Percentiles rank a stretch among this genome's conserved stretches.
Conservation (phyloP, 1,139 yeast species). For the Yamadazyma membranifaciens region DNA sequence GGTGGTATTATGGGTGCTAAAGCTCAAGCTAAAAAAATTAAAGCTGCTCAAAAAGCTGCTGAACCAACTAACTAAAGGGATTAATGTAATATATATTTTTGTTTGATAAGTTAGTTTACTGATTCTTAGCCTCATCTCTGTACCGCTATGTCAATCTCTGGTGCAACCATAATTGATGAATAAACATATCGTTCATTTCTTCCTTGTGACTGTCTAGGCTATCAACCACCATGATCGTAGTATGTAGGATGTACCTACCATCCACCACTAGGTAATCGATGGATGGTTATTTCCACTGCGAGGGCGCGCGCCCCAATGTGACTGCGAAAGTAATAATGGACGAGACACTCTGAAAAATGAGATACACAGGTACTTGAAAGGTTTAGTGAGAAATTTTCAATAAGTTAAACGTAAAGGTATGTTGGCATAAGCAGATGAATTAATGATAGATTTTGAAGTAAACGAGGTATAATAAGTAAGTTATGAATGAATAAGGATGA, state of each 20-base stretch:
- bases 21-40: conserved; percentile 70
- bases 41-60: conserved; percentile 44
- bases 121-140: not conserved
- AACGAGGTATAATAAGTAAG: too few species aligned
- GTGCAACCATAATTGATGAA: too few species aligned
- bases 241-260: too few species aligned
- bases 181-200: too few species aligned
- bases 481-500: too few species aligned
- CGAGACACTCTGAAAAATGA: not conserved
- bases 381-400: conserved; percentile 3
- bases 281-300: too few species aligned
- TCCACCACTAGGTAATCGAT: too few species aligned
- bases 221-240: too few species aligned
- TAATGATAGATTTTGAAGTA: not conserved
- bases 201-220: too few species aligned
- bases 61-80: conserved; percentile 13
- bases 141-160: too few species aligned
- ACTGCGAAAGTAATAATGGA: not conserved
- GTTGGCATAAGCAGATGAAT: not conserved
- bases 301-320: conserved; percentile 7
- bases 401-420: conserved; percentile 6
- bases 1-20: conserved; percentile 97
- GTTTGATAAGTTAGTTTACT: not conserved
- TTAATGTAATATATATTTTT: not conserved
- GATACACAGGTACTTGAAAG: conserved; percentile 1